Evolutionary conservation across 352 stramenopile species (phyloP).

Genomic region (Globisporangium perplexum): DNA sequence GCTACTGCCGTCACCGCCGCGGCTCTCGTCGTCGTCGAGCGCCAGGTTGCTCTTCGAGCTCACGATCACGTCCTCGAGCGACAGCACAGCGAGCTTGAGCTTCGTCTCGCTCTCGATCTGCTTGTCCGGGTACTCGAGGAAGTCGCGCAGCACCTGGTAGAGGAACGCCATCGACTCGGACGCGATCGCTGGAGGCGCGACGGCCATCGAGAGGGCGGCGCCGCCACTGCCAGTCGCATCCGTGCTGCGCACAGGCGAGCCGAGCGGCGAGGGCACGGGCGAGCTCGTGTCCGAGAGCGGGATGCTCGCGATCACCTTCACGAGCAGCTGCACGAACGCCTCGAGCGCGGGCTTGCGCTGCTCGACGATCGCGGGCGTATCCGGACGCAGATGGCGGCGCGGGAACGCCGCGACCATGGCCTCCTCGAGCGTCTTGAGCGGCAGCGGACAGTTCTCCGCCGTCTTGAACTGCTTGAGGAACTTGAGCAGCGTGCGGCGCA

Average conservation of each 20-base stretch:
- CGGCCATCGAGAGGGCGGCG: neutral
- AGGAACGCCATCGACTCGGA: conserved; percentile 45
- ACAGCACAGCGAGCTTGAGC: conserved; percentile 75
- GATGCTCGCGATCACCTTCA: conserved; percentile 79
- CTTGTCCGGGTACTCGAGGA: conserved; percentile 81
- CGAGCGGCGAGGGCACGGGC: neutral
- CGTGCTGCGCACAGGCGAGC: neutral
- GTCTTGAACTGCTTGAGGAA: conserved; percentile 67
- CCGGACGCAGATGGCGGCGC: conserved; percentile 60
- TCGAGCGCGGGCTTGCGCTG: conserved; percentile 62
- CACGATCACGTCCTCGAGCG: conserved; percentile 79
- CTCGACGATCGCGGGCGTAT: conserved; percentile 73
- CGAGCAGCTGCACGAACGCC: conserved; percentile 73
- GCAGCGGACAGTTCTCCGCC: conserved; percentile 16
- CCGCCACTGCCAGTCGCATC: neutral
- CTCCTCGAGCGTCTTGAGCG: conserved; percentile 45
- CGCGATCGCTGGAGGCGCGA: conserved; percentile 13
- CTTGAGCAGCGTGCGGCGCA: conserved; percentile 54
- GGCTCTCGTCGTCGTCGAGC: conserved; percentile 5
- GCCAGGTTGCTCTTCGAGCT: conserved; percentile 62
- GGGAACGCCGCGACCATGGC: conserved; percentile 54
- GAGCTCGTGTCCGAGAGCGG: conserved; percentile 32
- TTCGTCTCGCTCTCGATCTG: conserved; percentile 84
- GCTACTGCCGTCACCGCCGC: neutral
- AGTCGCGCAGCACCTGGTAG: conserved; percentile 74